Evolutionary conservation across 768 basidiomycete genomes (phyloP).

Genomic region (Erythrobasidium yunnanense): DNA sequence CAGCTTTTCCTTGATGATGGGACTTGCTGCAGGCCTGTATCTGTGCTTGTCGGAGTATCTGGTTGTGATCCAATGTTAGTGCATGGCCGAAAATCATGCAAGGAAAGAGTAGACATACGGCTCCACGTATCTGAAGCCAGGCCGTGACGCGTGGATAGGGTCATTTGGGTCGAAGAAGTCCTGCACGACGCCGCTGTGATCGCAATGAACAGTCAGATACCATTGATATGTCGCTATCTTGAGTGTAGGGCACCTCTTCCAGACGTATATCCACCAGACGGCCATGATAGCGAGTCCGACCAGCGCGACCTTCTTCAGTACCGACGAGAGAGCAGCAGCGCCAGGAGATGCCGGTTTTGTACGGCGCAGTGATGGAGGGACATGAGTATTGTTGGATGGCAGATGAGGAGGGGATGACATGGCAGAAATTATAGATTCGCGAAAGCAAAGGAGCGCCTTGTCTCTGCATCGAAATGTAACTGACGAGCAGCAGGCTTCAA

Average conservation of each 20-base stretch:
- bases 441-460: neutral
- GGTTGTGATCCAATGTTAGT: too few species aligned
- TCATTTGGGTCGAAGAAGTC: constrained; percentile 28
- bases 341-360: constrained; percentile 18
- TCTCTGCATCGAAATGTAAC: too few species aligned
- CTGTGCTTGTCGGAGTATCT: constrained; percentile 33
- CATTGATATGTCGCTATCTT: neutral
- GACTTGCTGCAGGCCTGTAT: constrained; percentile 32
- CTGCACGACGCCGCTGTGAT: constrained; percentile 15
- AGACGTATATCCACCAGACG: constrained; percentile 24
- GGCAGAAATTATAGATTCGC: neutral
- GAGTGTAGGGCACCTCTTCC: constrained; percentile 16
- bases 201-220: neutral
- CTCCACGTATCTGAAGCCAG: constrained; percentile 21
- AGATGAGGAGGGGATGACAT: constrained; percentile 7
- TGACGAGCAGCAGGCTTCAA: too few species aligned
- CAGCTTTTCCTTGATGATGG: constrained; percentile 27
- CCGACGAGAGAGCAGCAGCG: neutral
- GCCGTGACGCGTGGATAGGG: constrained; percentile 11
- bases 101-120: neutral
- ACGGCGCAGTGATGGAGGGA: neutral
- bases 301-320: constrained; percentile 18
- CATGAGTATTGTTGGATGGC: constrained; percentile 14
- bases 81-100: neutral
- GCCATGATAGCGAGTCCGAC: constrained; percentile 1